Evolutionary conservation across 495 filamentous ascomycete genomes (phyloP).

Genomic region (Lasiosphaeria miniovina): DNA sequence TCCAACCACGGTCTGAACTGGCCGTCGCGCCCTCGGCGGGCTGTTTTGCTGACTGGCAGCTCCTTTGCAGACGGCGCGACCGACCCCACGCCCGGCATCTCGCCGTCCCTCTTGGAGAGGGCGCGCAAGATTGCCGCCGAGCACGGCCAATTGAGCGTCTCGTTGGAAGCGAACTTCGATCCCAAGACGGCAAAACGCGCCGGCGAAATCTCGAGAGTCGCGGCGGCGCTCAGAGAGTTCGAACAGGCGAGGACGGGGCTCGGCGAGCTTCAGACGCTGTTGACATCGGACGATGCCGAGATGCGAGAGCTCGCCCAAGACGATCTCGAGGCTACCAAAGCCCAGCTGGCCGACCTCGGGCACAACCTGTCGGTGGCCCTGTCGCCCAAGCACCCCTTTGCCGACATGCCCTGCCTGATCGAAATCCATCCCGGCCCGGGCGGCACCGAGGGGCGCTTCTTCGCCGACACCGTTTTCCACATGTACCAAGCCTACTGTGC

Average conservation of each 20-base stretch:
- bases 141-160: conserved; percentile 62
- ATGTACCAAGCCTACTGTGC: conserved; percentile 87
- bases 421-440: conserved; percentile 94
- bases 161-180: conserved; percentile 64
- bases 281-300: conserved; percentile 50
- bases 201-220: conserved; percentile 71
- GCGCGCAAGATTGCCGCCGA: conserved; percentile 39
- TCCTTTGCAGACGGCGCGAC: background rate
- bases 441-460: conserved; percentile 84
- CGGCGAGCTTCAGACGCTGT: conserved; percentile 49
- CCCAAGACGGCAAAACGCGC: conserved; percentile 67
- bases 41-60: background rate
- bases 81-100: conserved; percentile 18
- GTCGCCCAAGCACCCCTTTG: conserved; percentile 87
- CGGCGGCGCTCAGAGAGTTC: conserved; percentile 66
- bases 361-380: conserved; percentile 67
- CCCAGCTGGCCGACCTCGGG: conserved; percentile 57
- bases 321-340: conserved; percentile 65
- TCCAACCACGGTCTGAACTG: background rate
- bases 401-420: conserved; percentile 83
- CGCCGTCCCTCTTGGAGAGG: conserved; percentile 39
- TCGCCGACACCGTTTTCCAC: conserved; percentile 77
- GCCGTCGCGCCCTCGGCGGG: background rate
- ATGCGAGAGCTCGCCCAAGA: conserved; percentile 67
- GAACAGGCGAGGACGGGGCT: conserved; percentile 57